A percentile compares a stretch with the other conserved stretches of the same genome.
Conservation (phyloP, 768 basidiomycete species). For the Suillus americanus region DNA sequence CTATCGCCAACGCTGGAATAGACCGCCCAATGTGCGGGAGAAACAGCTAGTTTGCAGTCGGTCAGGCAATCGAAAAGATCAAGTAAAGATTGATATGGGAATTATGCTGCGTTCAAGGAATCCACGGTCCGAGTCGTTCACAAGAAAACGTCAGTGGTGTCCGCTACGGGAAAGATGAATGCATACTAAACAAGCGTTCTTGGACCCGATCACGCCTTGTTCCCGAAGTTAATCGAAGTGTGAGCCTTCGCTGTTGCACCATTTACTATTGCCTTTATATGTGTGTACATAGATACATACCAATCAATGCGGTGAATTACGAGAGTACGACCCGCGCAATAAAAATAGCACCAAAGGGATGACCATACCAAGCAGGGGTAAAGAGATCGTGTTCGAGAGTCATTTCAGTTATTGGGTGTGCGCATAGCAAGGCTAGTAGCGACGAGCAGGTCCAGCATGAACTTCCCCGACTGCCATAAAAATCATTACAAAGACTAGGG, state of each 20-base stretch:
- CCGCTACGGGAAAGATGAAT: neutral
- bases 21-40: neutral
- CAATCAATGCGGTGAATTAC: neutral
- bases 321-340: neutral
- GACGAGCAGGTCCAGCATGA: slow-evolving; percentile 28
- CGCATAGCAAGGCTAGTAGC: slow-evolving; percentile 28
- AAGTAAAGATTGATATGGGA: neutral
- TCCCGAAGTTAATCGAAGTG: neutral
- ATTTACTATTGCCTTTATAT: neutral
- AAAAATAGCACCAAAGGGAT: neutral
- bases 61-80: neutral
- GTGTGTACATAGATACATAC: neutral
- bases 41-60: neutral
- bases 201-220: neutral
- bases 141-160: neutral
- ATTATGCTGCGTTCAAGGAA: neutral
- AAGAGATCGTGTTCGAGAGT: neutral
- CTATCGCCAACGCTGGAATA: neutral
- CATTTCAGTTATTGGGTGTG: slow-evolving; percentile 16
- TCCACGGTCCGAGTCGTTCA: neutral
- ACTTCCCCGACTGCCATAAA: slow-evolving; percentile 17
- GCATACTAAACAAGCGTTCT: neutral
- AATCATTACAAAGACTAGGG: slow-evolving; percentile 1
- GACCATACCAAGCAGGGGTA: neutral
- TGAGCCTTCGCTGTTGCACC: neutral